phyloP scores from a whole-genome alignment of 2,329 filamentous ascomycete genomes.

The Pseudonectria foliicola region DNA sequence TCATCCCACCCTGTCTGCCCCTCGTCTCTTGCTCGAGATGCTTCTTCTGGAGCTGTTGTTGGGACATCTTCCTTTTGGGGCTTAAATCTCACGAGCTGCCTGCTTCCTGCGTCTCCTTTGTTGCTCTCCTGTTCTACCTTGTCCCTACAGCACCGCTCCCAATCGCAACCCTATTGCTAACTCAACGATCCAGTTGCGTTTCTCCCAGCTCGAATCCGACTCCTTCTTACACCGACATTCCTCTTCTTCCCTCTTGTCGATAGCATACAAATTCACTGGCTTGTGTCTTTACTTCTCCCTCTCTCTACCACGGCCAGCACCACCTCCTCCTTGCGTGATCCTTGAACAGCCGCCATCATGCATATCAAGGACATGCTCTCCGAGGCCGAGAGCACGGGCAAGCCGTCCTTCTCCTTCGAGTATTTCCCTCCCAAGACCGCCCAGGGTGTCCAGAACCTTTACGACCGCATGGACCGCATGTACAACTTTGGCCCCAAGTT shows the following conservation, averaged over 20 bases:
- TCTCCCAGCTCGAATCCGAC: conserved; percentile 7
- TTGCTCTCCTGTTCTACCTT: too few relatives aligned
- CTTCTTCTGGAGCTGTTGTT: too few relatives aligned
- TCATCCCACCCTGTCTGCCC: too few relatives aligned
- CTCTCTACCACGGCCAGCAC: conserved; percentile 1
- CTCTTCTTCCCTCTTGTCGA: neutral
- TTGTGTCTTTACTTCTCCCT: neutral
- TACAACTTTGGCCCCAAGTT: conserved; percentile 89
- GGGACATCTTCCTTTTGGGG: too few relatives aligned
- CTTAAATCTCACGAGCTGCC: too few relatives aligned
- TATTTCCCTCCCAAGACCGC: conserved; percentile 98
- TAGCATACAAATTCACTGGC: too few relatives aligned
- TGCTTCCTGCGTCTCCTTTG: too few relatives aligned
- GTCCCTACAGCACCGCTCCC: too few relatives aligned
- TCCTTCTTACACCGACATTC: conserved; percentile 1
- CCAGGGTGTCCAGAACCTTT: conserved; percentile 96
- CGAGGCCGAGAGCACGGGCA: conserved; percentile 69
- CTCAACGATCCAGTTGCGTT: conserved; percentile 1
- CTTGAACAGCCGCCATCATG: conserved; percentile 51
- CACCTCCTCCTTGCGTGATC: neutral
- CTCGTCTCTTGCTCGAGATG: too few relatives aligned
- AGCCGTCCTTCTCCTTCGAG: conserved; percentile 95
- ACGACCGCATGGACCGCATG: conserved; percentile 99
- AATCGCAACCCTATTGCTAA: neutral
- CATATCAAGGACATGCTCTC: conserved; percentile 90